A percentile compares a stretch with the other conserved stretches of the same genome.
These are phyloP conservation scores for Friedmanniomyces simplex DNA, from an alignment of 495 filamentous ascomycete species.

Conservation along the genomic window DNA sequence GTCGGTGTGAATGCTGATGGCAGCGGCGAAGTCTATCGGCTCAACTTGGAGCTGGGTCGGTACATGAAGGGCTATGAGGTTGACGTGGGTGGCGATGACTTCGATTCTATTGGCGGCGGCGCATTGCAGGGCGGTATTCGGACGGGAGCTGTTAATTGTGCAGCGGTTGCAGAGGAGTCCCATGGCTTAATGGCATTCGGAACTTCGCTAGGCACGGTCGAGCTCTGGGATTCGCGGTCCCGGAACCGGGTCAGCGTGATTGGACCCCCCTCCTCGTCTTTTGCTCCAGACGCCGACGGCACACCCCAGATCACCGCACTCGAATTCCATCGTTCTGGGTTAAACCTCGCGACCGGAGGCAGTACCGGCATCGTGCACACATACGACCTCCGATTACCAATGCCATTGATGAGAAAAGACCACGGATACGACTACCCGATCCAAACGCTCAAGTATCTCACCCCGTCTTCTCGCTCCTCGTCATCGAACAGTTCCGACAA, in stretches of 20 bases:
- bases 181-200: slow-evolving; percentile 92
- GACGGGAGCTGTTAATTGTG: slow-evolving; percentile 77
- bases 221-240: slow-evolving; percentile 86
- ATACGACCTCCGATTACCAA: slow-evolving; percentile 84
- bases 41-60: slow-evolving; percentile 82
- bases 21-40: slow-evolving; percentile 78
- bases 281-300: slow-evolving; percentile 30
- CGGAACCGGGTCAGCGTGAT: slow-evolving; percentile 73
- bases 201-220: slow-evolving; percentile 88
- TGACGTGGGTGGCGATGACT: slow-evolving; percentile 76
- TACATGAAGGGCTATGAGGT: slow-evolving; percentile 76
- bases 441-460: slow-evolving; percentile 79
- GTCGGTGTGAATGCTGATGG: slow-evolving; percentile 81
- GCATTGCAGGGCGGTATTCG: slow-evolving; percentile 74
- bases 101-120: slow-evolving; percentile 48
- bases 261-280: slow-evolving; percentile 32
- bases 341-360: slow-evolving; percentile 80
- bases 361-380: slow-evolving; percentile 81
- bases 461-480: slow-evolving; percentile 54
- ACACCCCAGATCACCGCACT: slow-evolving; percentile 75
- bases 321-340: slow-evolving; percentile 73
- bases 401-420: slow-evolving; percentile 78
- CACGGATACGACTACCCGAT: slow-evolving; percentile 95
- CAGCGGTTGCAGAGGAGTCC: slow-evolving; percentile 76
- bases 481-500: slow-evolving; percentile 54